Evolutionary conservation across 495 filamentous ascomycete genomes (phyloP).

Genomic region (Podospora pseudopauciseta): DNA sequence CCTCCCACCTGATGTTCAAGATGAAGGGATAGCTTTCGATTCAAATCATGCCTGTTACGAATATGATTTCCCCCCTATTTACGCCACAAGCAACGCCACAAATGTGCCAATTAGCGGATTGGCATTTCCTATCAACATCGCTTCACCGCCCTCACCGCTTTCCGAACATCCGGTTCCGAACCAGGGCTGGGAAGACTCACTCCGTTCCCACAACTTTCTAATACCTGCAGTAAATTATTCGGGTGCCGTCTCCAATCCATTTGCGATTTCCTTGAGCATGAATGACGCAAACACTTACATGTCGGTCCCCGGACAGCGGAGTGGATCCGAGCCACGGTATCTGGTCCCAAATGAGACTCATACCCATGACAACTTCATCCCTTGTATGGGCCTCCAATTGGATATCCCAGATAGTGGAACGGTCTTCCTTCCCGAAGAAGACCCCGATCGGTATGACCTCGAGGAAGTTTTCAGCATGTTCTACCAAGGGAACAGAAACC

Average conservation of each 20-base stretch:
- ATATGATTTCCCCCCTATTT: not conserved
- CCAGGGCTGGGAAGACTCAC: not conserved
- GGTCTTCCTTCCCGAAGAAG: not conserved
- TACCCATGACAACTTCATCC: not conserved
- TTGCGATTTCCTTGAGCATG: not conserved
- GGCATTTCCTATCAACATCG: not conserved
- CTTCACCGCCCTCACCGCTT: not conserved
- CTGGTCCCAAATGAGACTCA: not conserved
- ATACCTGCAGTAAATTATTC: not conserved
- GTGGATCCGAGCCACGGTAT: not conserved
- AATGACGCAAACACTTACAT: not conserved
- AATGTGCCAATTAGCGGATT: not conserved
- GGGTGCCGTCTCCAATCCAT: not conserved
- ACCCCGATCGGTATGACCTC: not conserved
- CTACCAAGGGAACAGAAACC: not conserved
- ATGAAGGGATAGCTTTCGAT: not conserved
- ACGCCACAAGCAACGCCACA: not conserved
- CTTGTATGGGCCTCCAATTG: not conserved
- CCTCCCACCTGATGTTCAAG: not conserved
- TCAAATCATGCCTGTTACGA: not conserved
- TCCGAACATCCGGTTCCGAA: not conserved
- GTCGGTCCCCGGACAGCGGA: no score
- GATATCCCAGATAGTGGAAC: not conserved
- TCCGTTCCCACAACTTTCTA: no score
- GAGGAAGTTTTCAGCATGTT: not conserved